A percentile compares a stretch with the other conserved stretches of the same genome.
These are phyloP conservation scores for Clarkia xantiana DNA, from an alignment of 345 rosid species.

Conservation along the genomic window DNA sequence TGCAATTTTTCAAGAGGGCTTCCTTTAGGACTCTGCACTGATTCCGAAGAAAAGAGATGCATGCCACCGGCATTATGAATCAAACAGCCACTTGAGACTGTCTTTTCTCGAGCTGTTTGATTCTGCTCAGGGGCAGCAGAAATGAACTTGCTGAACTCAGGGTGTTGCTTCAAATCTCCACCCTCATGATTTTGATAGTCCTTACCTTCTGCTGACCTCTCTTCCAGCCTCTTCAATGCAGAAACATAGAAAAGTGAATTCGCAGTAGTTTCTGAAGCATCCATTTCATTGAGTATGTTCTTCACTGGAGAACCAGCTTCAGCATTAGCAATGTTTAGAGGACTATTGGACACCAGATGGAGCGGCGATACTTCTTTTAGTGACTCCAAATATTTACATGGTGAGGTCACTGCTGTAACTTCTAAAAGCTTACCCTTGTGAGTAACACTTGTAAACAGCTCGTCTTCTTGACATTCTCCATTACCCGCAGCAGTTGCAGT, in stretches of 20 bases:
- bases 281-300: slow-evolving; percentile 11
- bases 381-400: too few relatives aligned
- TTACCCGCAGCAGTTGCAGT: neutral
- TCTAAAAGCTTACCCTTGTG: neutral
- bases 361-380: neutral
- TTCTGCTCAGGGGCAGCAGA: slow-evolving; percentile 17
- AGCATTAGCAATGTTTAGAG: neutral
- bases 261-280: slow-evolving; percentile 9
- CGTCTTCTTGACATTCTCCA: slow-evolving; percentile 2
- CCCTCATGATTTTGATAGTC: slow-evolving; percentile 10
- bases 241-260: slow-evolving; percentile 20
- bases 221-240: slow-evolving; percentile 21
- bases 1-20: slow-evolving; percentile 11
- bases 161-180: slow-evolving; percentile 20
- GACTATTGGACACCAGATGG: neutral
- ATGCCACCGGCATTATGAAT: neutral
- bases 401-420: neutral
- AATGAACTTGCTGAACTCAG: slow-evolving; percentile 9
- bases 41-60: neutral
- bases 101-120: slow-evolving; percentile 4
- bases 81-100: slow-evolving; percentile 10
- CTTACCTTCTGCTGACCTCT: slow-evolving; percentile 14
- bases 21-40: slow-evolving; percentile 18
- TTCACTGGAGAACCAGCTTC: slow-evolving; percentile 10
- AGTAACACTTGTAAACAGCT: neutral